These are phyloP conservation scores for Neoscytalidium dimidiatum DNA, from an alignment of 2,329 filamentous ascomycete species.

Conservation along the genomic window DNA sequence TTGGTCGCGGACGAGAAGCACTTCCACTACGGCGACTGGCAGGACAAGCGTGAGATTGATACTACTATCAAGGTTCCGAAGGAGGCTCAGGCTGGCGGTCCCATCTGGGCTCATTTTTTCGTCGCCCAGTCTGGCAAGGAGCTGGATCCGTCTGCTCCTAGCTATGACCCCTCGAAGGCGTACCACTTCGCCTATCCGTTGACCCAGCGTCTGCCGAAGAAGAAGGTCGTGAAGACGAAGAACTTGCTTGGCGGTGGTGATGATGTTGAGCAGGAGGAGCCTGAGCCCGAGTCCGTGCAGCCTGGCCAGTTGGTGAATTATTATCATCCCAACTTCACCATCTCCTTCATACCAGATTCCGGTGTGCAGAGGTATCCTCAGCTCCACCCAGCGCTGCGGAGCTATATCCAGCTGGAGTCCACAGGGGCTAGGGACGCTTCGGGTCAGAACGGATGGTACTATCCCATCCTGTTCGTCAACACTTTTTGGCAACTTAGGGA, in stretches of 20 bases:
- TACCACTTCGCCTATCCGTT: slow-evolving; percentile 83
- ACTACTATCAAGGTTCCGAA: slow-evolving; percentile 76
- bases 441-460: slow-evolving; percentile 91
- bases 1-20: slow-evolving; percentile 77
- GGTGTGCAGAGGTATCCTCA: slow-evolving; percentile 68
- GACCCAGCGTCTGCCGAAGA: slow-evolving; percentile 88
- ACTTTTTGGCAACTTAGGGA: slow-evolving; percentile 94
- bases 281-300: slow-evolving; percentile 56
- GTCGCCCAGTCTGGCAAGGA: slow-evolving; percentile 73
- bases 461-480: slow-evolving; percentile 87
- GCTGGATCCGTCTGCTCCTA: slow-evolving; percentile 71
- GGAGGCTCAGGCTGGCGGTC: slow-evolving; percentile 86
- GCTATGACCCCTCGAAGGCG: slow-evolving; percentile 74
- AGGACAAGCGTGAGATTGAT: slow-evolving; percentile 75
- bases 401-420: slow-evolving; percentile 77
- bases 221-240: slow-evolving; percentile 83
- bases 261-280: slow-evolving; percentile 51
- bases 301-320: slow-evolving; percentile 73
- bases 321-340: slow-evolving; percentile 92
- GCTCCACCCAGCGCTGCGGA: slow-evolving; percentile 72
- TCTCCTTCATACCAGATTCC: slow-evolving; percentile 81
- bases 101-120: slow-evolving; percentile 93
- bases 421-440: slow-evolving; percentile 79
- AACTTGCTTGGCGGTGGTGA: slow-evolving; percentile 68
- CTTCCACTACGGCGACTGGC: slow-evolving; percentile 77